These are phyloP conservation scores for Phaeosphaeria sp. DNA, from an alignment of 2,329 filamentous ascomycete genomes.

Conservation along the genomic window DNA sequence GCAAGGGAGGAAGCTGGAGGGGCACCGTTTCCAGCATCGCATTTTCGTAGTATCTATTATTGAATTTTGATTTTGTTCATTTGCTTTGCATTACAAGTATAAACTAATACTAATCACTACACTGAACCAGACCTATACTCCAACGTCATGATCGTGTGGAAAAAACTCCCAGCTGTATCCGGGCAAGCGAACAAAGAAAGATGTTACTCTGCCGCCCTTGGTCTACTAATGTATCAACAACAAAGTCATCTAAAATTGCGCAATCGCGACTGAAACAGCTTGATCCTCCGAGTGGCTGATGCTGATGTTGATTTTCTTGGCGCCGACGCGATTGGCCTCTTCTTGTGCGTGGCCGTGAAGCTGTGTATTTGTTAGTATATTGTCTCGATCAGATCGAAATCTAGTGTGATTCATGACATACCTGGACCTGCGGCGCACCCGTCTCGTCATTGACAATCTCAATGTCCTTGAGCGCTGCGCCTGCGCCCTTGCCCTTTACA, in stretches of 20 bases:
- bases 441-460: constrained; percentile 84
- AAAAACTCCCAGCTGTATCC: background rate
- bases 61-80: background rate
- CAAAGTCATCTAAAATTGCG: constrained; percentile 67
- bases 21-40: no score
- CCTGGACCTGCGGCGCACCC: constrained; percentile 83
- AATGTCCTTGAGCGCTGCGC: constrained; percentile 91
- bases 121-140: background rate
- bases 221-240: background rate
- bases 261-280: constrained; percentile 91
- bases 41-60: no score
- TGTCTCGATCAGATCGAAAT: background rate
- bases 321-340: constrained; percentile 83
- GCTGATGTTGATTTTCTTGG: constrained; percentile 88
- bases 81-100: background rate
- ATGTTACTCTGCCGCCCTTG: background rate
- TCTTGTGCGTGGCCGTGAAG: constrained; percentile 84
- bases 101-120: background rate
- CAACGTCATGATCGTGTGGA: background rate
- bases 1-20: background rate
- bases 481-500: constrained; percentile 84
- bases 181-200: background rate
- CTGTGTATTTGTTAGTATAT: constrained; percentile 55
- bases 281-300: constrained; percentile 96
- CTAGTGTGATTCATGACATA: constrained; percentile 60